phyloP scores from a whole-genome alignment of 768 basidiomycete genomes.

The Austroboletus festivus region DNA sequence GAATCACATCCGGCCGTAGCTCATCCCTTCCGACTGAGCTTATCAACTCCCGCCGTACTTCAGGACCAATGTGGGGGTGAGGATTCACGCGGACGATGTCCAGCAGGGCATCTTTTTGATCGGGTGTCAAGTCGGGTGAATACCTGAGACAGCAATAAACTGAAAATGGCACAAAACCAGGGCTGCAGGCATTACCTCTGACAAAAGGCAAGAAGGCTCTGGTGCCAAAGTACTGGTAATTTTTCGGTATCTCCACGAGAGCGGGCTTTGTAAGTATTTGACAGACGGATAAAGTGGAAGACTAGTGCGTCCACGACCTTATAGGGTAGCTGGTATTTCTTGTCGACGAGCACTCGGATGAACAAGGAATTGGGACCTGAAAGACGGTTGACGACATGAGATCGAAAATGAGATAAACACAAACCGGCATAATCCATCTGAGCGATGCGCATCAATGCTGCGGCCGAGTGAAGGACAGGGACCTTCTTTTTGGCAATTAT shows the following conservation, averaged over 20 bases:
- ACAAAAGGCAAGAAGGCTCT: slow-evolving; percentile 89
- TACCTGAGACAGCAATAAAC: slow-evolving; percentile 52
- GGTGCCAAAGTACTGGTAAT: slow-evolving; percentile 98
- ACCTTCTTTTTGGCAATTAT: slow-evolving; percentile 88
- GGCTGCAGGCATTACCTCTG: slow-evolving; percentile 66
- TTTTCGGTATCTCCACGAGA: slow-evolving; percentile 68
- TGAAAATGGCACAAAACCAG: background rate
- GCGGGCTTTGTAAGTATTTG: slow-evolving; percentile 81
- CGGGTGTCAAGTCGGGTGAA: slow-evolving; percentile 88
- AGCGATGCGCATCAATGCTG: slow-evolving; percentile 88
- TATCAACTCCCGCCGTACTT: slow-evolving; percentile 87
- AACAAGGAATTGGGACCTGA: slow-evolving; percentile 93
- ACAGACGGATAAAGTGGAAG: slow-evolving; percentile 96
- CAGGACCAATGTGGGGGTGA: slow-evolving; percentile 84
- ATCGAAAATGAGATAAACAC: slow-evolving; percentile 2
- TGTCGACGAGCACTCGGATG: slow-evolving; percentile 94
- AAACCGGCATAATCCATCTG: slow-evolving; percentile 94
- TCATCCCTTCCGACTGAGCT: slow-evolving; percentile 86
- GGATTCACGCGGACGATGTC: slow-evolving; percentile 86
- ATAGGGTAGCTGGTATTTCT: slow-evolving; percentile 96
- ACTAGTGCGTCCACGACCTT: slow-evolving; percentile 97
- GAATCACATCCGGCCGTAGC: slow-evolving; percentile 58
- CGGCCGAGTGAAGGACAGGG: slow-evolving; percentile 95
- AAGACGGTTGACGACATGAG: background rate
- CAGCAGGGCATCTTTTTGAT: slow-evolving; percentile 96